phyloP scores from a whole-genome alignment of 2,329 filamentous ascomycete species.

The Epichloe gansuensis region DNA sequence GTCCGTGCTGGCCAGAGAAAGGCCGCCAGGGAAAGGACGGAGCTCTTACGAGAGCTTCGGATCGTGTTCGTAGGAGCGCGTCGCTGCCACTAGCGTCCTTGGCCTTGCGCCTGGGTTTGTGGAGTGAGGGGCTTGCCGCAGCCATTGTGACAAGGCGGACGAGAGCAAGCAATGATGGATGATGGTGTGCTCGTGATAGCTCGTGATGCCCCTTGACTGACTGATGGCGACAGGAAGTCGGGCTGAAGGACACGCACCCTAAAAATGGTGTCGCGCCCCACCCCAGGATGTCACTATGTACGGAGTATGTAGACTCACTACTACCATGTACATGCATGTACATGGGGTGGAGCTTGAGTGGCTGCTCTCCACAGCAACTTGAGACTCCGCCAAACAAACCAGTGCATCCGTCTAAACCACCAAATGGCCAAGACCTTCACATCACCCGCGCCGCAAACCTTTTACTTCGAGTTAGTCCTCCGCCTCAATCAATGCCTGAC shows the following conservation, averaged over 20 bases:
- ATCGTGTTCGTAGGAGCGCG: slow-evolving; percentile 16
- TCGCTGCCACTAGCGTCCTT: slow-evolving; percentile 32
- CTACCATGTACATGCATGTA: too few species aligned
- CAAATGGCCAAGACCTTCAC: background rate
- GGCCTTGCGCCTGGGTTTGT: slow-evolving; percentile 47
- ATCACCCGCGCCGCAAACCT: background rate
- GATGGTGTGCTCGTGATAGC: background rate
- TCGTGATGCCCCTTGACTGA: slow-evolving; percentile 1
- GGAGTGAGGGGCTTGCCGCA: slow-evolving; percentile 43
- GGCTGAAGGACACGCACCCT: background rate
- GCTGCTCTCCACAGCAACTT: too few species aligned
- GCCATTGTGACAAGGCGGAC: slow-evolving; percentile 17
- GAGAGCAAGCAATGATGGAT: background rate
- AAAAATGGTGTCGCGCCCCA: too few species aligned
- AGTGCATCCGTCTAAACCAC: background rate
- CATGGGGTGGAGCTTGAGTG: too few species aligned
- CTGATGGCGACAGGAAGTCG: slow-evolving; percentile 1
- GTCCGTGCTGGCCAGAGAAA: slow-evolving; percentile 87
- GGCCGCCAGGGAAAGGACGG: slow-evolving; percentile 82
- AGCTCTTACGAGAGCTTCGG: slow-evolving; percentile 36
- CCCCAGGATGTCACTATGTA: too few species aligned
- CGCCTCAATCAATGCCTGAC: background rate
- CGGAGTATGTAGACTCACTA: too few species aligned
- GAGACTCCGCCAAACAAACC: too few species aligned
- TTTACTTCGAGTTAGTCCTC: background rate